Base-by-base conservation (phyloP, 768 basidiomycete genomes). In the Calocera cornea region DNA sequence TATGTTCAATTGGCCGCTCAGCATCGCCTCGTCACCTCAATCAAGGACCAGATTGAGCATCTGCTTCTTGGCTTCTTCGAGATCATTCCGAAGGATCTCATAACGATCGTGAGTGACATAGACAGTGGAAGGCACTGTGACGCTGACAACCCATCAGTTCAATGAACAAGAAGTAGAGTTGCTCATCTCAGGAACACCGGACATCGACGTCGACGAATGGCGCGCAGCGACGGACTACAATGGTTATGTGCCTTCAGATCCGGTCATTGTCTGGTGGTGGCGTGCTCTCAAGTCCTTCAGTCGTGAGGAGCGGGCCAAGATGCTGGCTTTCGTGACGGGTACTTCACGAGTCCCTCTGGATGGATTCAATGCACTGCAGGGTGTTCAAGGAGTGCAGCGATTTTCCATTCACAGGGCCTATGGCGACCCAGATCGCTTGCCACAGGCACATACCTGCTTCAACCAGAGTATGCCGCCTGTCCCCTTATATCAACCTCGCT, bases 251-350 rank as follows among this genome's bases (percentile, higher is more conserved):
- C 84, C 88, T 72, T 90, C 89, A 1, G 95, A 99, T 75, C 92
- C 95, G 5, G 94, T 95, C 73, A 94, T 98, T 68, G 87, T 91
- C 33, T 99, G 95, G 95, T 97, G 93, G 89, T 99, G 97, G 97
- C 85, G 97, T 71, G 95, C 95, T 1, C 83, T 99, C 47, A 93
- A 98, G 77, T 95, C 93, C 10, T 97, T 97, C 80, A 92, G 90
- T 71, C 89, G 95, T 36, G 95, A 97, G 72, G 97, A 99, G 77
- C 83, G 93, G 67, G 94, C 97, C 34, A 94, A 97, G 76, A 92
- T 99, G 50, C 81, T 99, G 67, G 95, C 95, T 80, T 99, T 99
- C 77, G 95, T 94, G 16, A 95, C 97, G 1, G 78, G 75, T 44
- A 86, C 91, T 3, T 94, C 94, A 10, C 83, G 95, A 54, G 95